Evolutionary conservation across 306 rosid genomes (phyloP).

Genomic region (Alnus glutinosa): DNA sequence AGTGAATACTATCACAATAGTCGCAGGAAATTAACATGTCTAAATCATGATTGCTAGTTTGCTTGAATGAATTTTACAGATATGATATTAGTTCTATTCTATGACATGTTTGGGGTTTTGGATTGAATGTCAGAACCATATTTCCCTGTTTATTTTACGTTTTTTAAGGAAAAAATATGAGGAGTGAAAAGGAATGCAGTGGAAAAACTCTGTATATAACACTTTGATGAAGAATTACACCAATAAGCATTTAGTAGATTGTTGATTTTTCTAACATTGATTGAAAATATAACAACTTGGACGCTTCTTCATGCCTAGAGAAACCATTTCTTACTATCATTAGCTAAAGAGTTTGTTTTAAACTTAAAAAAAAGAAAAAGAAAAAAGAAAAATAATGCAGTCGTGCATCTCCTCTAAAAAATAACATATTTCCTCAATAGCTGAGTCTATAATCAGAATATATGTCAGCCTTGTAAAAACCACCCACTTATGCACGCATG

Average conservation of each 20-base stretch:
- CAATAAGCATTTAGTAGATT: neutral
- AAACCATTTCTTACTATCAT: neutral
- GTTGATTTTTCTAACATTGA: neutral
- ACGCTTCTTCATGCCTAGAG: neutral
- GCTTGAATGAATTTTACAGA: neutral
- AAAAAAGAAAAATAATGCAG: neutral
- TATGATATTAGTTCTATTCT: neutral
- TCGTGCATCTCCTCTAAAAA: neutral
- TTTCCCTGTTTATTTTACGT: neutral
- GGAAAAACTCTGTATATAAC: neutral
- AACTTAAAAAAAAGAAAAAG: neutral
- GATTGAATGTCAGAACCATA: neutral
- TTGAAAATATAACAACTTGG: neutral
- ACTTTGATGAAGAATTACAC: neutral
- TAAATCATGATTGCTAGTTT: slow-evolving; percentile 7
- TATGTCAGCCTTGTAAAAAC: neutral
- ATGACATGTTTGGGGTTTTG: neutral
- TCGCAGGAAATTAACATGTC: slow-evolving; percentile 1
- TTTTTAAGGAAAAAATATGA: neutral
- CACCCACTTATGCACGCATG: neutral
- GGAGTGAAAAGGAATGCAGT: neutral
- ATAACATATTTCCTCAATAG: too few species aligned
- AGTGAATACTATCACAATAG: slow-evolving; percentile 13
- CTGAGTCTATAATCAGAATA: neutral
- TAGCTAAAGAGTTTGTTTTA: neutral